Evolutionary conservation across 495 filamentous ascomycete genomes (phyloP).

Genomic region (Penicillium bovifimosum): DNA sequence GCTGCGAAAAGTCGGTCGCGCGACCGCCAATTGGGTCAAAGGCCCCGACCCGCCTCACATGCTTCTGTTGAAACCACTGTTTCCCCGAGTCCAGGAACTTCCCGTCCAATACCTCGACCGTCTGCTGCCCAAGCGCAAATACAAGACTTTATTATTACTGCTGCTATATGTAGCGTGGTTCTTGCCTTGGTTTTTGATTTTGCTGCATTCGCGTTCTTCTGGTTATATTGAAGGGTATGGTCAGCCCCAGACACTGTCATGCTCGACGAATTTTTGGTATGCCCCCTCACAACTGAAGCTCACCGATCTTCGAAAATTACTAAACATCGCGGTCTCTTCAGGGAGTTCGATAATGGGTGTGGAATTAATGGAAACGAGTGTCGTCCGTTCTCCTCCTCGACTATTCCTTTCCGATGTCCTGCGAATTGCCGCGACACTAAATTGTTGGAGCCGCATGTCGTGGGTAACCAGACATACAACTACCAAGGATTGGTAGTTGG

Average conservation of each 20-base stretch:
- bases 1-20: conserved; percentile 42
- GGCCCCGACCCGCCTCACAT: conserved; percentile 62
- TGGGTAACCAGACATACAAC: conserved; percentile 65
- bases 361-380: conserved; percentile 75
- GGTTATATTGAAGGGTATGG: conserved; percentile 67
- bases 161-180: conserved; percentile 66
- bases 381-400: conserved; percentile 67
- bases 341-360: conserved; percentile 66
- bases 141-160: conserved; percentile 55
- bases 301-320: neutral
- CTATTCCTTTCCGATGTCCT: conserved; percentile 73
- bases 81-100: conserved; percentile 62
- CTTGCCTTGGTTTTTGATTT: conserved; percentile 61
- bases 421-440: conserved; percentile 63
- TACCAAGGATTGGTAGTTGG: conserved; percentile 72
- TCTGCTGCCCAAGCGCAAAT: conserved; percentile 56
- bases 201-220: conserved; percentile 56
- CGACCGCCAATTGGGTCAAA: conserved; percentile 57
- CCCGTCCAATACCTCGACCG: conserved; percentile 59
- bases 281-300: conserved; percentile 3
- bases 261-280: conserved; percentile 56
- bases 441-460: conserved; percentile 65
- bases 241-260: conserved; percentile 59
- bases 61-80: conserved; percentile 62
- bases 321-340: conserved; percentile 22